Evolutionary conservation across 257 asterid genomes (phyloP), one percentile per base, ranked within the genome.

Genomic region (Striga asiatica): DNA sequence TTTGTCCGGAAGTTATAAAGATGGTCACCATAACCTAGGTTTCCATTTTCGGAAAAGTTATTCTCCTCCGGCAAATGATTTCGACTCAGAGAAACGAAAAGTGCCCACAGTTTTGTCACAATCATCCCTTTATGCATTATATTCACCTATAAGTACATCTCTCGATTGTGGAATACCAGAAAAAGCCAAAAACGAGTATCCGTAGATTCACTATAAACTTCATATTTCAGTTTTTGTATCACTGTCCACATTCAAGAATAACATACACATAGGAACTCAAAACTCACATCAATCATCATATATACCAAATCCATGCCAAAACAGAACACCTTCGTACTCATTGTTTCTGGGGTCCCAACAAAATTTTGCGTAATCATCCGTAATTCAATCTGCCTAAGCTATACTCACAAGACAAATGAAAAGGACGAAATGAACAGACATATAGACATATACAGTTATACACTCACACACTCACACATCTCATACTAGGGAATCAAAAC

Each of bases 31-130:
- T 0, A 41, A 53, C 17, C 24, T 50, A 8, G 18, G 23, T 29
- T 64, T 62, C 37, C 72, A 48, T 25, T 18, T 52, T 16, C 22
- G 18, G 19, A 49, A n/a, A n/a, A n/a, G 42, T 0, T 39, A 39
- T 48, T 46, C 69, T 23, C 62, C 76, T 3, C 25, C 16, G 12
- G 58, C 25, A 31, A 14, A 52, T 41, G 81, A 63, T 39, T 60
- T 73, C 35, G 75, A 61, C 34, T 68, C 81, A 2, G 71, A 69
- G 54, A 79, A 71, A 56, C 69, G 88, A 18, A 72, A 56, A 57
- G 77, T 77, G 47, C 93, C 93, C 11, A 75, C 88, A n/a, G n/a
- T n/a, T n/a, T n/a, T n/a, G n/a, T n/a, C n/a, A n/a, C n/a, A n/a
- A n/a, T n/a, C n/a, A n/a, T n/a, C n/a, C n/a, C n/a, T n/a, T n/a